phyloP scores from a whole-genome alignment of 371 early-diverging fungal genomes.

The Sporodiniella umbellata region DNA sequence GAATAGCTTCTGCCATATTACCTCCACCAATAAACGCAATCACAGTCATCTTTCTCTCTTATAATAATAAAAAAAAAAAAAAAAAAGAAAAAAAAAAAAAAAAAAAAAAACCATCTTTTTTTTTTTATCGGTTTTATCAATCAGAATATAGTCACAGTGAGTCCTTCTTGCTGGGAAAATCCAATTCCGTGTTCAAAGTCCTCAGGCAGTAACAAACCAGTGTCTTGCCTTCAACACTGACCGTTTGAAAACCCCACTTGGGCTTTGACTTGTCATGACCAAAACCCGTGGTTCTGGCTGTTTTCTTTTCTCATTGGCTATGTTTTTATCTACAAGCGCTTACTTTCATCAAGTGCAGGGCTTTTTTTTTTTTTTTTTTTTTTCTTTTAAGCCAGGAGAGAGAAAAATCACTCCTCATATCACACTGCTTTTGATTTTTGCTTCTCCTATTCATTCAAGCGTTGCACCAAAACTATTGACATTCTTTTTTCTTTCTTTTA shows the following conservation, averaged over 20 bases:
- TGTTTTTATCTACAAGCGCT: too few relatives aligned
- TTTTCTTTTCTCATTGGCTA: too few relatives aligned
- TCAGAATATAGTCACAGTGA: background rate
- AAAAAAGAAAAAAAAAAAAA: background rate
- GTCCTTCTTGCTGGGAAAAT: background rate
- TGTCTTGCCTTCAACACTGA: too few relatives aligned
- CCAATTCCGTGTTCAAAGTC: too few relatives aligned
- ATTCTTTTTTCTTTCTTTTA: background rate
- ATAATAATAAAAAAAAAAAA: conserved; percentile 4
- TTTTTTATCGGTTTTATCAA: background rate
- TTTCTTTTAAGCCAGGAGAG: too few relatives aligned
- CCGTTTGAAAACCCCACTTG: too few relatives aligned
- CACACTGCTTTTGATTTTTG: background rate
- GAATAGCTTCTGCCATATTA: conserved; percentile 80
- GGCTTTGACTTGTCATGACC: too few relatives aligned
- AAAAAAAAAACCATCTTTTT: background rate
- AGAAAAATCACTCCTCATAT: background rate
- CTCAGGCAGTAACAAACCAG: too few relatives aligned
- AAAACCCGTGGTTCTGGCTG: too few relatives aligned
- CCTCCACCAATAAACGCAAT: conserved; percentile 79
- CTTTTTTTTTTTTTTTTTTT: too few relatives aligned
- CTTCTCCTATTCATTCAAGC: background rate
- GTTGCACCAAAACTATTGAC: conserved; percentile 4
- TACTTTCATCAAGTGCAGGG: too few relatives aligned
- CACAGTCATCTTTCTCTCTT: conserved; percentile 14